Evolutionary conservation across 345 rosid genomes (phyloP).

Genomic region (Laguncularia racemosa): DNA sequence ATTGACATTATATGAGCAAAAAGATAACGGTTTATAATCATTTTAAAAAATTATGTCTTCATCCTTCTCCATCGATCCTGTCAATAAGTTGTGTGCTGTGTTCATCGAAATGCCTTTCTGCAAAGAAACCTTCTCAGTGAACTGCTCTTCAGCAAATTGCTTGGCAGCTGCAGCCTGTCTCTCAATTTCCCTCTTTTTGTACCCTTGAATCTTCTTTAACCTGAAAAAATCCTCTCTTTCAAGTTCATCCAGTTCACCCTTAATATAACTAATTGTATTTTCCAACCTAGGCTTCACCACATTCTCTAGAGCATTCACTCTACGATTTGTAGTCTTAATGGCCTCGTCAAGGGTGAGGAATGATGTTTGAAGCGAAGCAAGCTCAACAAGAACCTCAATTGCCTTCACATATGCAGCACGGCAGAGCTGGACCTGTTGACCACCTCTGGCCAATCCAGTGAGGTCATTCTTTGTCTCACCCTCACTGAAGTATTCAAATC

Average conservation of each 20-base stretch:
- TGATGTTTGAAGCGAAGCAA: constrained; percentile 92
- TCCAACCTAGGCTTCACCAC: constrained; percentile 87
- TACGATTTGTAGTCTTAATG: constrained; percentile 87
- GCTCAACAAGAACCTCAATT: constrained; percentile 86
- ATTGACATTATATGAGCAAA: too few relatives aligned
- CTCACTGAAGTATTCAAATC: constrained; percentile 73
- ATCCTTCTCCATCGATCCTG: constrained; percentile 52
- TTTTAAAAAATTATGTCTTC: constrained; percentile 75
- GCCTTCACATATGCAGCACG: constrained; percentile 86
- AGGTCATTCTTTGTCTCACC: constrained; percentile 86
- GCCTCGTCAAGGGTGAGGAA: constrained; percentile 93
- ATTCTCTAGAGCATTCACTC: constrained; percentile 89
- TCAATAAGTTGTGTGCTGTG: constrained; percentile 55
- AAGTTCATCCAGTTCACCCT: constrained; percentile 88
- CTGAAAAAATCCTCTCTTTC: constrained; percentile 94
- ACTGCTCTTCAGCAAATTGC: constrained; percentile 58
- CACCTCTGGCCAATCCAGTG: constrained; percentile 92
- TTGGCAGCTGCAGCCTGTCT: constrained; percentile 15
- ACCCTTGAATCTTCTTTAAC: constrained; percentile 62
- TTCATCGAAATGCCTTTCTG: constrained; percentile 57
- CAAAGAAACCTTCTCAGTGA: constrained; percentile 63
- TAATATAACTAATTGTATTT: constrained; percentile 77
- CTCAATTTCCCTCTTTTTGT: constrained; percentile 70
- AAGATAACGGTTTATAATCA: not conserved
- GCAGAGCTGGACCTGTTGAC: constrained; percentile 84